These are phyloP conservation scores for Colletotrichum graminicola DNA, from an alignment of 2,329 filamentous ascomycete genomes.

Conservation along the genomic window DNA sequence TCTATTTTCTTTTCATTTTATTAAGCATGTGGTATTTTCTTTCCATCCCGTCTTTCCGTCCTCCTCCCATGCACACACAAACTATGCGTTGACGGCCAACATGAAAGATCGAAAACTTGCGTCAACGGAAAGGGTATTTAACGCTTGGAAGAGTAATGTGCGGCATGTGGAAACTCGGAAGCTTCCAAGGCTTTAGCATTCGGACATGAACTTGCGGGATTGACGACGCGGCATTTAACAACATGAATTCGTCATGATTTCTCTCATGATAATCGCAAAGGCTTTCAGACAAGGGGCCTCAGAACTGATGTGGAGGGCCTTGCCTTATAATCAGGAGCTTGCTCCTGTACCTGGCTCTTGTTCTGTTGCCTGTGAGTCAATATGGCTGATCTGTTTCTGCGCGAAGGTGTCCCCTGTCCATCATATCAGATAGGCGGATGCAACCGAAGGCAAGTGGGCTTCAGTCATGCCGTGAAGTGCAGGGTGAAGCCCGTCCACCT, in stretches of 20 bases:
- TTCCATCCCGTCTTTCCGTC: not conserved
- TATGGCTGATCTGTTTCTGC: not conserved
- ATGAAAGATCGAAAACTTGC: not conserved
- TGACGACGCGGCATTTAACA: not conserved
- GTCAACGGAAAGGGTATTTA: too few relatives aligned
- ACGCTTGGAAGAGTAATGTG: not conserved
- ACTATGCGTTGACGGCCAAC: constrained; percentile 1
- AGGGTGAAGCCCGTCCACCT: not conserved
- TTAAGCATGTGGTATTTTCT: not conserved
- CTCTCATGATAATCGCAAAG: not conserved
- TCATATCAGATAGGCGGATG: not conserved
- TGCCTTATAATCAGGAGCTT: not conserved
- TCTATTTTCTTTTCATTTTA: not conserved
- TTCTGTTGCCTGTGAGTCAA: not conserved
- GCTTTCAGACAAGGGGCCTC: not conserved
- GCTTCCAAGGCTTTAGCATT: not conserved
- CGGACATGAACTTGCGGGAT: not conserved
- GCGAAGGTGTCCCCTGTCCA: not conserved
- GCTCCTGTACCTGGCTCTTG: not conserved
- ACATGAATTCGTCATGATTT: too few relatives aligned
- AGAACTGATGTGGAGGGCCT: not conserved
- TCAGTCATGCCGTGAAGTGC: not conserved
- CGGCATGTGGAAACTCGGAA: not conserved
- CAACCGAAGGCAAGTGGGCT: not conserved
- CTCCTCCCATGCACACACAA: too few relatives aligned